phyloP scores from a whole-genome alignment of 306 rosid genomes.

The Sicyos baderoa region DNA sequence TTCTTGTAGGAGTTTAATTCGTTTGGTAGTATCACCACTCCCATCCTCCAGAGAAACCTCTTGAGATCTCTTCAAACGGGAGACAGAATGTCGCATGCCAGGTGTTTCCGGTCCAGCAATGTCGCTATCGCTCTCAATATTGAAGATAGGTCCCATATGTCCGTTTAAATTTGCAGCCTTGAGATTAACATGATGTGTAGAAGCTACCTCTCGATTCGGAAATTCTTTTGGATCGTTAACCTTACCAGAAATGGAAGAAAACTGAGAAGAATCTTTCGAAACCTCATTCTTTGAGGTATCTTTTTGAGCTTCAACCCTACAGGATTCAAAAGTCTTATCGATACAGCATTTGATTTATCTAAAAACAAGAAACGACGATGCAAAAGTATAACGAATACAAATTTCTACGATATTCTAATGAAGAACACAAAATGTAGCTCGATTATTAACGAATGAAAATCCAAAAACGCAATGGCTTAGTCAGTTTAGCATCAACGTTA shows the following conservation, averaged over 20 bases:
- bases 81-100: conserved; percentile 45
- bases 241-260: conserved; percentile 22
- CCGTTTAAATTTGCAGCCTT: conserved; percentile 23
- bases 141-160: conserved; percentile 22
- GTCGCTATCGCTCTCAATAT: conserved; percentile 32
- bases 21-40: conserved; percentile 40
- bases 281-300: conserved; percentile 19
- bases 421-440: neutral
- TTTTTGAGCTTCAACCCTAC: conserved; percentile 38
- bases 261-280: conserved; percentile 24
- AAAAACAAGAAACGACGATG: neutral
- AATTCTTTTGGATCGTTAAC: conserved; percentile 23
- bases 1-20: conserved; percentile 54
- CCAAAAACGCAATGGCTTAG: neutral
- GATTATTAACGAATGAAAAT: neutral
- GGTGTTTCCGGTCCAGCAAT: conserved; percentile 75
- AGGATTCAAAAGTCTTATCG: neutral
- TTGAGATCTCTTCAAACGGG: conserved; percentile 51
- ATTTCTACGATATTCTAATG: neutral
- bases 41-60: conserved; percentile 33
- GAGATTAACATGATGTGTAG: conserved; percentile 24
- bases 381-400: neutral
- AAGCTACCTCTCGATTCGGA: conserved; percentile 25
- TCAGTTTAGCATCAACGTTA: conserved; percentile 27
- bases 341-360: neutral